Evolutionary conservation across 768 basidiomycete genomes (phyloP).

Genomic region (Amyloporia xantha): DNA sequence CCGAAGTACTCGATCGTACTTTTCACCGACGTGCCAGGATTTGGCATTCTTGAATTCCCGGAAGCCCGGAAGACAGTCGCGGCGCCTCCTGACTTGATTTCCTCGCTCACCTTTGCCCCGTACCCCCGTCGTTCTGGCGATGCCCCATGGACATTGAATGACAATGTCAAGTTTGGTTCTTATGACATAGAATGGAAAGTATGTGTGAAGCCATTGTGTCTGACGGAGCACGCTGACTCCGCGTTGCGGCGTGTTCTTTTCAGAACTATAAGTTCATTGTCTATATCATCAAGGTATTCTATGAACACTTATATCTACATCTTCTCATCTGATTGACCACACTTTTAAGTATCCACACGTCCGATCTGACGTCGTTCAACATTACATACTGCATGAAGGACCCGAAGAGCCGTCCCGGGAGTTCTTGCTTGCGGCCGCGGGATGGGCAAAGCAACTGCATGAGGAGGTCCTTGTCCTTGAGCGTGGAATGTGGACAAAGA

Average conservation of each 20-base stretch:
- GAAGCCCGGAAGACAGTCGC: slow-evolving; percentile 37
- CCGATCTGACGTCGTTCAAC: slow-evolving; percentile 20
- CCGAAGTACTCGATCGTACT: slow-evolving; percentile 55
- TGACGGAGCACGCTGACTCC: neutral
- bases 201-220: slow-evolving; percentile 15
- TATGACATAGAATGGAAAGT: slow-evolving; percentile 57
- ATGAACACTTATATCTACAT: neutral
- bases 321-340: neutral
- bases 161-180: slow-evolving; percentile 45
- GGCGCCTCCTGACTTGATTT: slow-evolving; percentile 43
- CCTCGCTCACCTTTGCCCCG: slow-evolving; percentile 42
- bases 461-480: slow-evolving; percentile 77
- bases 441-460: slow-evolving; percentile 48
- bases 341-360: slow-evolving; percentile 24
- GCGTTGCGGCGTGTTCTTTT: neutral
- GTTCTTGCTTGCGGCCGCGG: slow-evolving; percentile 46
- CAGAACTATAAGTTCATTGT: slow-evolving; percentile 53
- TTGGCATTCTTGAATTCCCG: slow-evolving; percentile 48
- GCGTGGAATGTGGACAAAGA: slow-evolving; percentile 61
- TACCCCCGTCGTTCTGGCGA: slow-evolving; percentile 32
- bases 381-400: slow-evolving; percentile 58
- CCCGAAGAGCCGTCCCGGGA: slow-evolving; percentile 43
- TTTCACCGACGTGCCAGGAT: slow-evolving; percentile 34
- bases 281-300: slow-evolving; percentile 40
- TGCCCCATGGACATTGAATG: slow-evolving; percentile 44